Conservation (phyloP, 768 basidiomycete genomes). For the Auricularia cornea region DNA sequence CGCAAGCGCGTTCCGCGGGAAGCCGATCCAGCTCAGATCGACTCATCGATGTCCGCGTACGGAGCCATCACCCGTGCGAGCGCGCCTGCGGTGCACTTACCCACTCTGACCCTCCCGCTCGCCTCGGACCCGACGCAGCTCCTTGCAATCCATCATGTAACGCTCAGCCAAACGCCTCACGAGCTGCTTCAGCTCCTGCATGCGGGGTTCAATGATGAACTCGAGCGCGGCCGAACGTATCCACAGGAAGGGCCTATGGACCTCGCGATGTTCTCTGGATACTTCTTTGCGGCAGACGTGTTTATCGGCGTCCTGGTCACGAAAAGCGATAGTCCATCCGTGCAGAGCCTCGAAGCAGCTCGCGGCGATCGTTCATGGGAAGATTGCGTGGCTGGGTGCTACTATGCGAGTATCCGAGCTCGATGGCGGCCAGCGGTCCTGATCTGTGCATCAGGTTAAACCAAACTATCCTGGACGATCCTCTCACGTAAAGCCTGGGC, state of each 20-base stretch:
- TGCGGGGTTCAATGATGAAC: slow-evolving; percentile 57
- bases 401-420: slow-evolving; percentile 49
- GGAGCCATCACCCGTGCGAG: slow-evolving; percentile 42
- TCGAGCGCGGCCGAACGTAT: slow-evolving; percentile 73
- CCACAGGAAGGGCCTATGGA: slow-evolving; percentile 58
- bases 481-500: slow-evolving; percentile 60
- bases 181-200: slow-evolving; percentile 57
- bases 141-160: slow-evolving; percentile 47
- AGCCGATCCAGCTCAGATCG: background rate
- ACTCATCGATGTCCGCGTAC: slow-evolving; percentile 58
- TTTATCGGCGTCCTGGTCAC: slow-evolving; percentile 49
- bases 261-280: slow-evolving; percentile 52
- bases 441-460: slow-evolving; percentile 44
- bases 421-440: background rate
- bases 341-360: slow-evolving; percentile 34
- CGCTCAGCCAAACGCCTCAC: slow-evolving; percentile 24
- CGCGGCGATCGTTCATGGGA: slow-evolving; percentile 50
- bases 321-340: slow-evolving; percentile 9
- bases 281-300: slow-evolving; percentile 73
- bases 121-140: slow-evolving; percentile 15
- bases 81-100: slow-evolving; percentile 27
- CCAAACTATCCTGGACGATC: slow-evolving; percentile 88
- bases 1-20: background rate
- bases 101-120: slow-evolving; percentile 40
- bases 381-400: slow-evolving; percentile 65